Evolutionary conservation across 1,284 basidiomycete species (phyloP).

Genomic region (Kalmanozyma brasiliensis): DNA sequence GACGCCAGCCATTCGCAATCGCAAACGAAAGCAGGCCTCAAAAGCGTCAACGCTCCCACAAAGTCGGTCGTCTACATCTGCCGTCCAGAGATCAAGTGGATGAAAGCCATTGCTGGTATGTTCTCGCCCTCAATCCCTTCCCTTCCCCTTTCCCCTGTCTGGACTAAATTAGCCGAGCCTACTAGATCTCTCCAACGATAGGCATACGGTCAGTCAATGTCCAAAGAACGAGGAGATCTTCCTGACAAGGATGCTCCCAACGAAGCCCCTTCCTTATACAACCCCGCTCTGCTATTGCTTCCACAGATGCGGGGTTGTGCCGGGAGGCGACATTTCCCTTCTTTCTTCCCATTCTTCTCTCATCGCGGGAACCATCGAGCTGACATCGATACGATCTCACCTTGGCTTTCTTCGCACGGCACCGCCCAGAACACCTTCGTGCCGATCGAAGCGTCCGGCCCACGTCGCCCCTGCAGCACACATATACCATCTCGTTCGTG

Average conservation of each 20-base stretch:
- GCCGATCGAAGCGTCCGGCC: slow-evolving; percentile 64
- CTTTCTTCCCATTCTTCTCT: slow-evolving; percentile 2
- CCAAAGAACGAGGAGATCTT: slow-evolving; percentile 56
- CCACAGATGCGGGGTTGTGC: slow-evolving; percentile 49
- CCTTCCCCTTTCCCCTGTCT: slow-evolving; percentile 1
- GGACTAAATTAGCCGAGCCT: slow-evolving; percentile 58
- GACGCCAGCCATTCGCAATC: slow-evolving; percentile 20
- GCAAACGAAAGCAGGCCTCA: slow-evolving; percentile 25
- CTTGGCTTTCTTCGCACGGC: slow-evolving; percentile 1
- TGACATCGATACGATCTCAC: slow-evolving; percentile 6
- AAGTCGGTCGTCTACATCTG: slow-evolving; percentile 94
- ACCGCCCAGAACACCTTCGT: slow-evolving; percentile 78
- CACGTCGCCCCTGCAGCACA: slow-evolving; percentile 72
- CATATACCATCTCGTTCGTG: slow-evolving; percentile 88
- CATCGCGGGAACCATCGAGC: background rate
- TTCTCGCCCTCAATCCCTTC: slow-evolving; percentile 13
- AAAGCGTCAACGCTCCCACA: slow-evolving; percentile 75
- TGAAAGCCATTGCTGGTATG: slow-evolving; percentile 89
- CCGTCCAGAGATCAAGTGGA: slow-evolving; percentile 83
- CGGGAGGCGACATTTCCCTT: slow-evolving; percentile 47
- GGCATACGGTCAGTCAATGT: slow-evolving; percentile 60
- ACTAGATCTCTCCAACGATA: slow-evolving; percentile 48
- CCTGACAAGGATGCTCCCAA: slow-evolving; percentile 56
- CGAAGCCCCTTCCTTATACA: slow-evolving; percentile 53
- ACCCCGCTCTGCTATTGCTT: slow-evolving; percentile 45